Evolutionary conservation across 2,329 filamentous ascomycete species (phyloP).

Genomic region (Pestalotiopsis sp.): DNA sequence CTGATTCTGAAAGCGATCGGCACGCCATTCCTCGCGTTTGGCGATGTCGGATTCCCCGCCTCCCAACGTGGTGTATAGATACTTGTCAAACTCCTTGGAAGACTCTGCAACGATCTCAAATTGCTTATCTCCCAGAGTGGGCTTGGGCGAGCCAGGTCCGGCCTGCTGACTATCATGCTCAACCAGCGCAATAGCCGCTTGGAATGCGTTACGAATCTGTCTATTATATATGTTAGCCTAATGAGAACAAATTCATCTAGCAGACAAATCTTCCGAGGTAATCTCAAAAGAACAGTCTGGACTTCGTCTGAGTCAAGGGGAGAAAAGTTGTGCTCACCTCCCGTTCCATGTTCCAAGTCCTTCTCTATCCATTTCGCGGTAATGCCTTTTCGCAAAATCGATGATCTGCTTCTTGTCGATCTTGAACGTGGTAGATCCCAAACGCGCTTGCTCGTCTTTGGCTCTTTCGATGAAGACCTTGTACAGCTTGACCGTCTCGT

Average conservation of each 20-base stretch:
- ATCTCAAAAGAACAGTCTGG: too few species aligned
- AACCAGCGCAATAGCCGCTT: slow-evolving; percentile 23
- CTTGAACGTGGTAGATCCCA: neutral
- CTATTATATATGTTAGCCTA: neutral
- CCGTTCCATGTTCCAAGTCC: slow-evolving; percentile 22
- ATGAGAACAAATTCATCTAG: too few species aligned
- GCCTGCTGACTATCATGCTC: neutral
- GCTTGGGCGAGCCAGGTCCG: neutral
- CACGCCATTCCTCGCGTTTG: neutral
- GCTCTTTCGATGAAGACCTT: neutral
- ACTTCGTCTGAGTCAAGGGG: too few species aligned
- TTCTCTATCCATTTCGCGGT: slow-evolving; percentile 10
- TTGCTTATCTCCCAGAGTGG: neutral
- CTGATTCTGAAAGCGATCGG: neutral
- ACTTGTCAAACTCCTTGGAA: slow-evolving; percentile 1
- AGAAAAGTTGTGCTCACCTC: neutral
- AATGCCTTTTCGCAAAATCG: slow-evolving; percentile 19
- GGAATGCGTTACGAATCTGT: slow-evolving; percentile 30
- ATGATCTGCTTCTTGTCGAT: slow-evolving; percentile 16
- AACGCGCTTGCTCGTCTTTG: neutral
- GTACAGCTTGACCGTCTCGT: slow-evolving; percentile 10
- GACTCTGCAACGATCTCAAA: neutral
- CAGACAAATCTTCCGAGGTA: too few species aligned
- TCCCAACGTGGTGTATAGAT: neutral
- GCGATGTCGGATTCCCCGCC: neutral